A percentile compares a stretch with the other conserved stretches of the same genome.
These are phyloP conservation scores for Cryptococcus sp. DNA, from an alignment of 1,284 basidiomycete genomes.

Conservation along the genomic window DNA sequence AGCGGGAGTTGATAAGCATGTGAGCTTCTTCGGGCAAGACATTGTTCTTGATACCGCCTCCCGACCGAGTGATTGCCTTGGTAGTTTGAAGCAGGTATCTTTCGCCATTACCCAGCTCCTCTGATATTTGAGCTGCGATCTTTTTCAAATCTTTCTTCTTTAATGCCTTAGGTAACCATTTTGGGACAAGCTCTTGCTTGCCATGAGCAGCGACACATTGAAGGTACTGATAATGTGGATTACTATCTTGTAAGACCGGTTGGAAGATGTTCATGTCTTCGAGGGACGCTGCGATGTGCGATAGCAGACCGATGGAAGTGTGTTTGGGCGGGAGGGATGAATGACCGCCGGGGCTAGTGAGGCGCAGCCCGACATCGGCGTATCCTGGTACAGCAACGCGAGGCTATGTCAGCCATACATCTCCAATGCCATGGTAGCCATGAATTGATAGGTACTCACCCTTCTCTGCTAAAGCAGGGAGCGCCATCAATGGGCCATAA, in stretches of 20 bases:
- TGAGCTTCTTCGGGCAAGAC: conserved; percentile 9
- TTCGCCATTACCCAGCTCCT: background rate
- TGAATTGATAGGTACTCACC: background rate
- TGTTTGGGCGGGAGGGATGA: conserved; percentile 12
- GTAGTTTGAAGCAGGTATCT: conserved; percentile 10
- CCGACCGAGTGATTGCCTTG: conserved; percentile 1
- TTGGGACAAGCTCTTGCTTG: background rate
- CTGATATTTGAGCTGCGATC: background rate
- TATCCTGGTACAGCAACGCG: conserved; percentile 8
- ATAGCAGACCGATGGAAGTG: conserved; percentile 13
- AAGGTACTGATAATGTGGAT: conserved; percentile 10
- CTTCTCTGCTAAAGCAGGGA: conserved; percentile 17
- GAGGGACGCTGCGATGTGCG: conserved; percentile 3
- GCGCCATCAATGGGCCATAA: conserved; percentile 14
- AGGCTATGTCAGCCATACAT: background rate
- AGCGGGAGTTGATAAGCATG: conserved; percentile 12
- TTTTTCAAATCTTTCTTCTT: background rate
- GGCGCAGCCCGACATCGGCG: conserved; percentile 7
- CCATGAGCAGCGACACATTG: conserved; percentile 7
- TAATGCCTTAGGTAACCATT: background rate
- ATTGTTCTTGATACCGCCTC: conserved; percentile 13
- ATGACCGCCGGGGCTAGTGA: conserved; percentile 7
- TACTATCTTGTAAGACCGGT: background rate
- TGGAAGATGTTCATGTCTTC: conserved; percentile 12
- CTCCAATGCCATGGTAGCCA: background rate